Evolutionary conservation across 2,329 filamentous ascomycete species (phyloP), one percentile per base, ranked within the genome.

Genomic region (Fusarium annulatum): DNA sequence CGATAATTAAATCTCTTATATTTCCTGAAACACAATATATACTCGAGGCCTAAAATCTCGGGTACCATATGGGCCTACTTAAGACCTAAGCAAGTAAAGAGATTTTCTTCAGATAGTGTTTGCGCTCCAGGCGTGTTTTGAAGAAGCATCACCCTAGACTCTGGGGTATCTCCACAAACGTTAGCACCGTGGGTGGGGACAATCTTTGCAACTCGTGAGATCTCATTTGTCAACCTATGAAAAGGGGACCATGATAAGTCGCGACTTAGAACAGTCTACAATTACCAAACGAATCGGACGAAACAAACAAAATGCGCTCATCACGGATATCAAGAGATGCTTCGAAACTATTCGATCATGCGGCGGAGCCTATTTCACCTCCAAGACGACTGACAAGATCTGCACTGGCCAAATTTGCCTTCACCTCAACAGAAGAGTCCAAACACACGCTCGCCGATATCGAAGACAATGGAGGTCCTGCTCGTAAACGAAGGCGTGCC

Each of bases 251-350:
- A 43, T 58, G 48, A 61, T 33, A 38, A 63, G 61, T 61, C 71
- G 71, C 67, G 67, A 64, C 62, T 23, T 15, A 36, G 38, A 51
- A 55, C 16, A 65, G 33, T 46, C 26, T 48, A 30, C 33, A 43
- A 64, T 45, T 34, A 23, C 23, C 21, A 49, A 38, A 42, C 45
- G 45, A 30, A 52, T 61, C 58, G 41, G 38, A 21, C 51, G 42
- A 53, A 60, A 59, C 19, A 39, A 34, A 34, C 61, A 59, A 42
- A 16, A 91, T 91, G 89, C 85, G 87, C 46, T 88, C 88, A 9
- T 91, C 90, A 14, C 84, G 86, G 46, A 81, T 90, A 59, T 90
- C 89, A 14, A 85, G 85, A 76, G 89, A 92, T 34, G 88, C 90
- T 2, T 82, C 88, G 9, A 89, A 86, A 69, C 80, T 90, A n/a